Conservation (phyloP, 2,329 filamentous ascomycete genomes). For the Purpureocillium takamizusanense region DNA sequence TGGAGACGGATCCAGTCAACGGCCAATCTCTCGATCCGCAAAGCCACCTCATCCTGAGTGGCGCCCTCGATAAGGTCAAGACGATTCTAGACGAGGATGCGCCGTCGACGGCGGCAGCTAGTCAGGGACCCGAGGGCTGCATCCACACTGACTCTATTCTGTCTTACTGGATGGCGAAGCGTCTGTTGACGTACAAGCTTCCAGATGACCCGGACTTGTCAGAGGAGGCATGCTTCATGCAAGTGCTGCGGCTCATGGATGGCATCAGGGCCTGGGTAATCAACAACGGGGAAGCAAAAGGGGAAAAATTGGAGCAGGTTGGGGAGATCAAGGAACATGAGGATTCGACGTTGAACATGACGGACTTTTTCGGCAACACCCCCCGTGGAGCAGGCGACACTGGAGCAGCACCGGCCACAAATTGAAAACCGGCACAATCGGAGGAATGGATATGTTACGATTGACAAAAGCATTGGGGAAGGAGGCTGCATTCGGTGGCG, state of each 20-base stretch:
- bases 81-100: neutral
- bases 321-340: conserved; percentile 57
- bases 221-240: neutral
- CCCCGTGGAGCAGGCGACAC: neutral
- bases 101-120: neutral
- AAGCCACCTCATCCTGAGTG: neutral
- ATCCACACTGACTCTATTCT: neutral
- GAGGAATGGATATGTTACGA: conserved; percentile 19
- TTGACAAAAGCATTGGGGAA: conserved; percentile 17
- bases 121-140: neutral
- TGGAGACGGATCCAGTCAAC: neutral
- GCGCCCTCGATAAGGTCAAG: neutral
- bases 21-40: neutral
- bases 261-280: neutral
- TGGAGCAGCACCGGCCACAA: conserved; percentile 29
- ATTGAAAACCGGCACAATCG: conserved; percentile 24
- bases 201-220: neutral
- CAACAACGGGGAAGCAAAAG: conserved; percentile 23
- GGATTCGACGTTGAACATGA: conserved; percentile 62
- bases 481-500: conserved; percentile 29
- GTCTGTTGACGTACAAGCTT: neutral
- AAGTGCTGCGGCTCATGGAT: neutral
- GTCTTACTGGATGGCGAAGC: neutral
- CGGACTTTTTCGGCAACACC: conserved; percentile 34
- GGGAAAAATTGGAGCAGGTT: conserved; percentile 59